phyloP scores from a whole-genome alignment of 2,329 filamentous ascomycete species.

The Fusarium miscanthi region DNA sequence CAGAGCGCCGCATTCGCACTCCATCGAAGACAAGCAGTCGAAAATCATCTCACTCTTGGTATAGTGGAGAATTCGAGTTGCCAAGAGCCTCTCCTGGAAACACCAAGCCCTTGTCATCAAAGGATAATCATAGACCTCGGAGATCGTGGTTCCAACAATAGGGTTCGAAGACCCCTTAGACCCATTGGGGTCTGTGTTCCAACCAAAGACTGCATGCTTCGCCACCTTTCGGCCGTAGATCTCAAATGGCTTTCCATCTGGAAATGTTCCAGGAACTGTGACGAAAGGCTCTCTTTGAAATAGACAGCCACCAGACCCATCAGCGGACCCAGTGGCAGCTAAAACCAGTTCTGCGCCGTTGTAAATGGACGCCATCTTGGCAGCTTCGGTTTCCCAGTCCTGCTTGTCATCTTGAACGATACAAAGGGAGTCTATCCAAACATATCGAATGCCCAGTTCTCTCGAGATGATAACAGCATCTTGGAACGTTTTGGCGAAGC shows the following conservation, averaged over 20 bases:
- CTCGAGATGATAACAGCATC: slow-evolving; percentile 35
- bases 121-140: slow-evolving; percentile 24
- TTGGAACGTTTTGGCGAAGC: slow-evolving; percentile 33
- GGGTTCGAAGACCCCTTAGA: slow-evolving; percentile 21
- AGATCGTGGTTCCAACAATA: neutral
- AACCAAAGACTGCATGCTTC: slow-evolving; percentile 30
- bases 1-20: slow-evolving; percentile 43
- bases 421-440: slow-evolving; percentile 46
- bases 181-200: neutral
- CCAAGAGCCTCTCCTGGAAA: slow-evolving; percentile 47
- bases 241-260: slow-evolving; percentile 20
- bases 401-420: slow-evolving; percentile 43
- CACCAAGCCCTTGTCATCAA: slow-evolving; percentile 45
- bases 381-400: slow-evolving; percentile 44
- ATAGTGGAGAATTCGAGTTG: slow-evolving; percentile 46
- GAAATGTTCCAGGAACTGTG: slow-evolving; percentile 17
- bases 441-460: slow-evolving; percentile 34
- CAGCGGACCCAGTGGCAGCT: slow-evolving; percentile 37
- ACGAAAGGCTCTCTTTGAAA: slow-evolving; percentile 23
- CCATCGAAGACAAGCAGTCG: slow-evolving; percentile 38
- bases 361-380: slow-evolving; percentile 46
- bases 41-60: slow-evolving; percentile 42
- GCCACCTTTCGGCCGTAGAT: slow-evolving; percentile 26
- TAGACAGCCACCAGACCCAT: slow-evolving; percentile 38
- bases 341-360: slow-evolving; percentile 40